phyloP scores from a whole-genome alignment of 768 basidiomycete genomes.

The Pleurotus ostreatus region DNA sequence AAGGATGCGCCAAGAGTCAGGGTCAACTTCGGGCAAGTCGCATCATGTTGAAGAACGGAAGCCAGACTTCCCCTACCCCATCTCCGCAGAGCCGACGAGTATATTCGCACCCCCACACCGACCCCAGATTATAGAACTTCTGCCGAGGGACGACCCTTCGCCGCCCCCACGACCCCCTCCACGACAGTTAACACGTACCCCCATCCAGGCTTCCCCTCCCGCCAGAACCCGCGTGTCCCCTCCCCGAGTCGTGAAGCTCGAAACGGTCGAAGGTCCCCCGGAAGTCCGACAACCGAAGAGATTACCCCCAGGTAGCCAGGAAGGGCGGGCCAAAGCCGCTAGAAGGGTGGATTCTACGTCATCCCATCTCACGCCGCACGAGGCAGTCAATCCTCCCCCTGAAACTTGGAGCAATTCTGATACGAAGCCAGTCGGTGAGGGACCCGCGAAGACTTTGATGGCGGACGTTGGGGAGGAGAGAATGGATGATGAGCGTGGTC shows the following conservation, averaged over 20 bases:
- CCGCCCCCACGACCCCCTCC: background rate
- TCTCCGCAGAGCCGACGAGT: conserved; percentile 1
- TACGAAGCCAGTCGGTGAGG: background rate
- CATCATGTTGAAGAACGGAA: background rate
- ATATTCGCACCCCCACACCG: background rate
- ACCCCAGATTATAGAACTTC: conserved; percentile 1
- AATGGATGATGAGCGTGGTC: background rate
- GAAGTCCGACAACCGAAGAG: conserved; percentile 21
- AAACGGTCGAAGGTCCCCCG: background rate
- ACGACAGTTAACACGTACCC: background rate
- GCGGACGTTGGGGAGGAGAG: background rate
- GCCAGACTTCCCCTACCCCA: background rate
- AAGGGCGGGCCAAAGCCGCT: conserved; percentile 41
- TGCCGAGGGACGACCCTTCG: conserved; percentile 1
- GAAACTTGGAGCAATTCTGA: background rate
- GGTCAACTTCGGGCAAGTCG: background rate
- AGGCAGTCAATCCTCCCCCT: conserved; percentile 3
- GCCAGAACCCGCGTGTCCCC: conserved; percentile 1
- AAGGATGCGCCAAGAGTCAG: background rate
- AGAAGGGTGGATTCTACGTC: conserved; percentile 31
- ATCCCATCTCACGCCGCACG: background rate
- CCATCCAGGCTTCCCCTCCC: background rate
- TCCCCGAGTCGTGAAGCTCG: conserved; percentile 5
- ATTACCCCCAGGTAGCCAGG: conserved; percentile 47
- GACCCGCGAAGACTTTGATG: background rate